These are phyloP conservation scores for Sesbania bispinosa DNA, from an alignment of 306 rosid genomes.

Conservation along the genomic window DNA sequence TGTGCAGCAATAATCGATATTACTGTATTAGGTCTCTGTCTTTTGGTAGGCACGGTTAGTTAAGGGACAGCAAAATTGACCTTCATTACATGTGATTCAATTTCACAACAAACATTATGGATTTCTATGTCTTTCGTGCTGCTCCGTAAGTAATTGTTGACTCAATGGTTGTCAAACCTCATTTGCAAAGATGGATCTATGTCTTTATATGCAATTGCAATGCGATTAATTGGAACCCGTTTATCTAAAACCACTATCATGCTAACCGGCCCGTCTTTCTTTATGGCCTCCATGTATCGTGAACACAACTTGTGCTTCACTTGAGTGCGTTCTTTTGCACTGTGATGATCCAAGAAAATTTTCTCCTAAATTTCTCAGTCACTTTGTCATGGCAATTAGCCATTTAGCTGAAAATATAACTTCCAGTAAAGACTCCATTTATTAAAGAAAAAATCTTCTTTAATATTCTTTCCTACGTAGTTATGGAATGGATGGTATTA, in stretches of 20 bases:
- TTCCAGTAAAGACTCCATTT: not conserved
- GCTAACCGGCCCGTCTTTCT: conserved; percentile 10
- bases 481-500: no score
- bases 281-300: conserved; percentile 50
- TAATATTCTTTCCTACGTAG: no score
- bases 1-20: no score
- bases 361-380: conserved; percentile 23
- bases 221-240: conserved; percentile 29
- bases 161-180: conserved; percentile 48
- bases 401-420: conserved; percentile 5
- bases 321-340: conserved; percentile 42
- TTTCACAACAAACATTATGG: no score
- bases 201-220: conserved; percentile 32
- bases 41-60: conserved; percentile 27
- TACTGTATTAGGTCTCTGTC: no score
- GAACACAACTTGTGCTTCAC: conserved; percentile 33
- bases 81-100: conserved; percentile 47
- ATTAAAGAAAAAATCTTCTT: no score
- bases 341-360: conserved; percentile 30
- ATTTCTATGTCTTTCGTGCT: no score
- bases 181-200: conserved; percentile 23
- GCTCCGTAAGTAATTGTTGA: conserved; percentile 28
- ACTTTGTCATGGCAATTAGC: not conserved
- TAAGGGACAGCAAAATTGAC: conserved; percentile 24
- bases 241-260: conserved; percentile 46